Percentiles rank a stretch among this genome's conserved stretches.
These are phyloP conservation scores for Cladophialophora exuberans DNA, from an alignment of 2,329 filamentous ascomycete genomes.

Conservation along the genomic window DNA sequence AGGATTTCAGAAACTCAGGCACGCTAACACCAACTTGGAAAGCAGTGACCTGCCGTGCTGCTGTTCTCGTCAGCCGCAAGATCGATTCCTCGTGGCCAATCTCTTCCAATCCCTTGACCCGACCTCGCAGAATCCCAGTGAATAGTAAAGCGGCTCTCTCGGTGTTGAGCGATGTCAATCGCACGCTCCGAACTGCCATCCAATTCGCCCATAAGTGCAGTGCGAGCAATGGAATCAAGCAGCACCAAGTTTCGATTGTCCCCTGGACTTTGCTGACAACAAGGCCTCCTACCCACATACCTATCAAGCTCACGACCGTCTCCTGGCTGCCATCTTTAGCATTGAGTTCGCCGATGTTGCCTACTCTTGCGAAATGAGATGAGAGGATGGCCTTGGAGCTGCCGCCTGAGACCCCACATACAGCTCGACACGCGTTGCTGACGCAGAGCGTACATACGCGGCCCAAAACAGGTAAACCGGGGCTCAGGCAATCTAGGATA, in stretches of 20 bases:
- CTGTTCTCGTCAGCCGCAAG: constrained; percentile 2
- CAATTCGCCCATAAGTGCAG: constrained; percentile 86
- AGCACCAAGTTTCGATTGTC: constrained; percentile 71
- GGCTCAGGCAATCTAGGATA: constrained; percentile 81
- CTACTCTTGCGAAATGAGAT: constrained; percentile 84
- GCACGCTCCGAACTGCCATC: constrained; percentile 78
- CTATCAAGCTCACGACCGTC: constrained; percentile 84
- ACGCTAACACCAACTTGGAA: constrained; percentile 23
- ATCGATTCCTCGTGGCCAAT: constrained; percentile 24
- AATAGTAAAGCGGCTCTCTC: constrained; percentile 83
- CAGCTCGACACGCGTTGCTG: constrained; percentile 63
- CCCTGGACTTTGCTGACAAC: constrained; percentile 77
- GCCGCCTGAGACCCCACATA: constrained; percentile 89
- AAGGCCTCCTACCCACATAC: constrained; percentile 80
- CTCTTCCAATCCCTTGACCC: constrained; percentile 19
- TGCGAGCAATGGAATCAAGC: constrained; percentile 71
- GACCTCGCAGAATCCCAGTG: constrained; percentile 34
- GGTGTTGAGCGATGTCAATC: constrained; percentile 81
- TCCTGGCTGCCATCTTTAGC: constrained; percentile 96
- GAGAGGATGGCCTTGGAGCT: constrained; percentile 89
- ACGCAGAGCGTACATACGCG: constrained; percentile 63
- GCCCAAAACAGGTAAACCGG: constrained; percentile 65
- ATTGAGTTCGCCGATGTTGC: constrained; percentile 91
- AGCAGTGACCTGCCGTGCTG: background rate
- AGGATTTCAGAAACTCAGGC: constrained; percentile 11